Evolutionary conservation across 495 filamentous ascomycete species (phyloP), one percentile per base, ranked within the genome.

Genomic region (Penicillium maclennaniae): DNA sequence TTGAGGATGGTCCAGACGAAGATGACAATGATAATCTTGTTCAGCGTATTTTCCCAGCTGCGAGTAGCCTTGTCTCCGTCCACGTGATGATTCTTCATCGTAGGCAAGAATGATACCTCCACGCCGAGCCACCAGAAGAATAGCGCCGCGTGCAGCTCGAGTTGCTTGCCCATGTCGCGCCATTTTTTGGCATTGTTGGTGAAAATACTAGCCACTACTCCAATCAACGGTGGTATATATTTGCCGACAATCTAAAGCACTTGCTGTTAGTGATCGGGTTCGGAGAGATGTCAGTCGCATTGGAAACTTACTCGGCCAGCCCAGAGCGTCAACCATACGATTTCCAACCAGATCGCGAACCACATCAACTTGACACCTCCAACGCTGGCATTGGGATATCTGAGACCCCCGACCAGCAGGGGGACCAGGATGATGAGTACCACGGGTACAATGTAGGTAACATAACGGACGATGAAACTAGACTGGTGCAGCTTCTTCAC

Each of bases 271-370:
- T 12, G 27, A 3, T 14, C 31, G 8, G 23, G 23, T 5, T 23
- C 31, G 8, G 10, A 12, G 10, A 4, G 15, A 10, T 14, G 31
- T 34, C 31, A 12, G 10, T 34, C 31, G 31, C 31, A 12, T 40
- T 19, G 38, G 8, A 9, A 16, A 75, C 74, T 60, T 72, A 84
- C 83, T 55, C 86, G 73, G 49, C 86, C 86, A 23, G 83, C 87
- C 93, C 93, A 97, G 0, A 97, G 74, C 2, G 90, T 89, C 39
- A 95, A 72, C 92, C 92, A 97, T 40, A 97, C 82, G 21, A 96
- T 86, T 66, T 95, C 88, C 43, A 97, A 76, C 92, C 92, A 97
- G 43, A 97, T 88, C 40, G 87, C 85, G 56, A 97, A 97, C 92
- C 92, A 97, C 45, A 90, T 72, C 50, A 97, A 64, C 54, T 79